A percentile compares a stretch with the other conserved stretches of the same genome.
phyloP scores from a whole-genome alignment of 108 stramenopile species.

The Skeletonema marinoi region DNA sequence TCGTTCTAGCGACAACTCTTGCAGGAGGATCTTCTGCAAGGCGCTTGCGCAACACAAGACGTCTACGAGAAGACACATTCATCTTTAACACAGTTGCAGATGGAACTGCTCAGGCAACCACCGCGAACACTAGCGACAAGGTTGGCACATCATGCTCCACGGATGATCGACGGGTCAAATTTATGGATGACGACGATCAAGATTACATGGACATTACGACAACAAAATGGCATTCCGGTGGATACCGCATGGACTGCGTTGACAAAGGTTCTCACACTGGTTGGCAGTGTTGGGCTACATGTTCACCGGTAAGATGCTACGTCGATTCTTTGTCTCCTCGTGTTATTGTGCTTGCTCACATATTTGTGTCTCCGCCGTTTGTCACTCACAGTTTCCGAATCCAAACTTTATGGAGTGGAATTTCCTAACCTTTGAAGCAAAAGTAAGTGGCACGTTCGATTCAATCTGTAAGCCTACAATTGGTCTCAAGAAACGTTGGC shows the following conservation, averaged over 20 bases:
- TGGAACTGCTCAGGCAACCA: too few relatives aligned
- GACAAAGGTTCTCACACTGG: background rate
- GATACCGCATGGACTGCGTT: background rate
- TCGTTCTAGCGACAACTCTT: too few relatives aligned
- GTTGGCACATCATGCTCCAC: too few relatives aligned
- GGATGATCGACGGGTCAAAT: too few relatives aligned
- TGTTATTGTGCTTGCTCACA: too few relatives aligned
- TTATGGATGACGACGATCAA: background rate
- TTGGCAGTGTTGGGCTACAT: background rate
- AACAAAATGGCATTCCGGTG: background rate
- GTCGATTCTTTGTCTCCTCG: too few relatives aligned
- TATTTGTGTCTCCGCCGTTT: too few relatives aligned
- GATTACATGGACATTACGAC: conserved; percentile 1
- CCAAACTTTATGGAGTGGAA: conserved; percentile 14
- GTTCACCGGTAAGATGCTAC: background rate
- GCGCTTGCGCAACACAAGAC: too few relatives aligned
- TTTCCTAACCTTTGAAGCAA: conserved; percentile 11
- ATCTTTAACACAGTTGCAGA: too few relatives aligned
- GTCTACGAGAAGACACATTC: too few relatives aligned
- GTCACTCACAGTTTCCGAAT: background rate
- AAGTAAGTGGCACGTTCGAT: background rate
- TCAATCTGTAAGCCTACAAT: conserved; percentile 8
- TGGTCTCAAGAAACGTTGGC: conserved; percentile 6
- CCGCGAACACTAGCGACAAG: too few relatives aligned
- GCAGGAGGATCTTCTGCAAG: too few relatives aligned